Evolutionary conservation across 768 basidiomycete species (phyloP), one percentile per base, ranked within the genome.

Genomic region (Rhodotorula kratochvilovae): DNA sequence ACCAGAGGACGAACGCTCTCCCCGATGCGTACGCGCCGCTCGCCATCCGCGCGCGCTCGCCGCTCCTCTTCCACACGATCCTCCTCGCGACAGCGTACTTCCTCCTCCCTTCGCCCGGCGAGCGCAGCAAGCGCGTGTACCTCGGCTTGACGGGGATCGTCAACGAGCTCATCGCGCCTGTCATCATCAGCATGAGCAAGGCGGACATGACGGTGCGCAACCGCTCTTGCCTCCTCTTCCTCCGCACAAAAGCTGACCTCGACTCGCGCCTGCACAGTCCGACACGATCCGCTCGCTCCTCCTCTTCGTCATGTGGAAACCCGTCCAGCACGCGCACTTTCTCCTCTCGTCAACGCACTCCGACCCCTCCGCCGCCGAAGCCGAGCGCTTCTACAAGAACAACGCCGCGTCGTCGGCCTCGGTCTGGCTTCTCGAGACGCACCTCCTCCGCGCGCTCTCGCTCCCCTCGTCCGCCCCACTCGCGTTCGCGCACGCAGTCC

Each of bases 41-140:
- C n/a, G 53, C 61, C 29, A 25, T 63, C 3, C 53, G 70, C 31
- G 48, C 56, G 1, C 35, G 65, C 31, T 57, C 54, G 39, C 70
- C 70, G 4, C 54, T 71, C 60, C 70, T 71, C 16, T 71, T 66
- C 33, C 70, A 71, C 61, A 56, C 53, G 36, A 71, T 71, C 36
- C 61, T 66, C 48, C 45, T 57, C 43, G 35, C 55, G 33, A 36
- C 56, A 2, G 19, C 55, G n/a, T 65, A 65, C 63, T 65, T 57
- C 55, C 45, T 65, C 2, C 53, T 54, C 2, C 53, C 53, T 1
- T 31, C 53, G 29, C 53, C 45, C 27, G 29, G 42, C 21, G 55
- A 19, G 33, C 23, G 6, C 3, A 45, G 31, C 55, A 65, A 39
- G 23, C 45, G 45, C 33, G 45, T 65, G 15, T 65, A 65, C 55